Evolutionary conservation across 768 basidiomycete genomes (phyloP), one percentile per base, ranked within the genome.

Genomic region (Boletus coccyginus): DNA sequence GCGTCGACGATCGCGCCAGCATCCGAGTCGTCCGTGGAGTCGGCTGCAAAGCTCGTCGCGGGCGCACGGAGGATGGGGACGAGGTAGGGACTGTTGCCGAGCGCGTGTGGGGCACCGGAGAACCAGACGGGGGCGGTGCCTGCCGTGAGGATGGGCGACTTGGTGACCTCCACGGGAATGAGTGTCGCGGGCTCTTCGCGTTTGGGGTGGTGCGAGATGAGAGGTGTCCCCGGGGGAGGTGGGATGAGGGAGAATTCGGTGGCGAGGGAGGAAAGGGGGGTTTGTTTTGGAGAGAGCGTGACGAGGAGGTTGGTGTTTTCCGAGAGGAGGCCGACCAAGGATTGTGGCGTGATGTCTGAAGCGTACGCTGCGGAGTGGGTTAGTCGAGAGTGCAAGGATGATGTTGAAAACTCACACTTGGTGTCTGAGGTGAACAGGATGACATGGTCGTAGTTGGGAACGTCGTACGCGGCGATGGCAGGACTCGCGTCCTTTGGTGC

Each of bases 211-310:
- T 96, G 91, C 5, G 94, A 95, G 58, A 96, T 68, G 47, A 97
- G 81, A 3, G 88, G 87, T 0, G 87, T 88, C 2, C 87, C 87
- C 2, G 93, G 89, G 7, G 93, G 92, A 17, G 91, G 90, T 27
- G 92, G 87, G 50, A 93, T 83, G 53, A 98, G 79, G 38, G 90
- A 90, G 78, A 98, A 98, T 76, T 99, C 97, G 47, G 92, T 72
- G 0, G 94, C 92, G 52, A 96, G 82, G 13, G 88, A 83, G 13
- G 84, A 79, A 11, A 95, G 75, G 41, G 90, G 77, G 3, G 86
- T 86, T 73, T 88, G 82, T 74, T 82, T 87, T 62, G 88, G 76
- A 2, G 91, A 88, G 56, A 96, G 81, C 3, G 88, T 84, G 62
- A 97, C 74, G 61, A 99, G 82, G 53, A 98, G 76, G 76, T 98